These are phyloP conservation scores for Eucalyptus marginata DNA, from an alignment of 345 rosid species.

Conservation along the genomic window DNA sequence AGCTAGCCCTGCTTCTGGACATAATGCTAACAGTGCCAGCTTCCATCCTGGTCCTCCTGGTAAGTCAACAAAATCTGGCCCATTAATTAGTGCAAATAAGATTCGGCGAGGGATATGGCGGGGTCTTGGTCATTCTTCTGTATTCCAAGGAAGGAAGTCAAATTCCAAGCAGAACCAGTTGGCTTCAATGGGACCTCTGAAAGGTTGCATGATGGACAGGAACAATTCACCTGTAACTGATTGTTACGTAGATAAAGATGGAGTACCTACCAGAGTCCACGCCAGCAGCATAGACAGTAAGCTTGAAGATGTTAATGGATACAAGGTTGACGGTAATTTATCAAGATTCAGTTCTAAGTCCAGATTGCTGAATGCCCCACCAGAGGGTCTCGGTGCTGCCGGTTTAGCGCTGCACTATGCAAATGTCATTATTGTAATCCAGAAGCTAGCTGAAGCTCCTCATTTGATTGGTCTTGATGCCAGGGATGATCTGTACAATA, in stretches of 20 bases:
- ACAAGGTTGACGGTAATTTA: not conserved
- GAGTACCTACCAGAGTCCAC: constrained; percentile 9
- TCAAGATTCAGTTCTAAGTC: constrained; percentile 21
- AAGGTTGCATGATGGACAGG: constrained; percentile 47
- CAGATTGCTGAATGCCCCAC: constrained; percentile 51
- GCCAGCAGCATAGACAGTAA: constrained; percentile 24
- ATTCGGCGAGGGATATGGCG: constrained; percentile 46
- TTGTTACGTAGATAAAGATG: constrained; percentile 13
- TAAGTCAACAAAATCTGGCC: constrained; percentile 49
- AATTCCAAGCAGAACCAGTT: constrained; percentile 32
- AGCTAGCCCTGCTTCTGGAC: constrained; percentile 37
- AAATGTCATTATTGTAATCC: constrained; percentile 78
- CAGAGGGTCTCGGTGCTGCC: constrained; percentile 79
- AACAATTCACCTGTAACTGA: constrained; percentile 12
- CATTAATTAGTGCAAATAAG: constrained; percentile 28
- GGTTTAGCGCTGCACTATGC: constrained; percentile 94
- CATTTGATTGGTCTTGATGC: constrained; percentile 95
- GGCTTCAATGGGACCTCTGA: constrained; percentile 86
- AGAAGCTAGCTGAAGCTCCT: constrained; percentile 86
- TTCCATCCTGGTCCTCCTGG: constrained; percentile 65
- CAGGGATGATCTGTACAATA: constrained; percentile 87
- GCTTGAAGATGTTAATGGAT: constrained; percentile 3
- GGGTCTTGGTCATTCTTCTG: constrained; percentile 24
- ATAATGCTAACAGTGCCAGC: constrained; percentile 25
- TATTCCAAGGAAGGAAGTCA: constrained; percentile 32